Evolutionary conservation across 1,284 basidiomycete genomes (phyloP).

Genomic region (Trichosporon ovoides): DNA sequence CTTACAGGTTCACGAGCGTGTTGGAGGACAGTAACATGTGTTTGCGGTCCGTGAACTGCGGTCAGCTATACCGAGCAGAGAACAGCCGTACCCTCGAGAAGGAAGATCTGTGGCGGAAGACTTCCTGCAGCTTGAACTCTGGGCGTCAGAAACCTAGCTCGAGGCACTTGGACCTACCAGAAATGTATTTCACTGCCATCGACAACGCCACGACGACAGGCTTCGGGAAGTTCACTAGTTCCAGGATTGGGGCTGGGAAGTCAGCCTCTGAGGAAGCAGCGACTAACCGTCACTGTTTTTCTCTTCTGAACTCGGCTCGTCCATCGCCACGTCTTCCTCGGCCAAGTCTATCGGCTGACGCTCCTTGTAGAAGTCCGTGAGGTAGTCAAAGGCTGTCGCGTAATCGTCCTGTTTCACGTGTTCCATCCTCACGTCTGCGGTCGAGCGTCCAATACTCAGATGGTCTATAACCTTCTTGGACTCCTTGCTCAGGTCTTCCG

Average conservation of each 20-base stretch:
- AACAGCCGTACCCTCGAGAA: conserved; percentile 56
- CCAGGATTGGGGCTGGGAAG: conserved; percentile 40
- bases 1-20: conserved; percentile 74
- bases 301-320: neutral
- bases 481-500: conserved; percentile 58
- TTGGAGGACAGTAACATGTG: conserved; percentile 88
- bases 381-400: conserved; percentile 64
- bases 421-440: conserved; percentile 56
- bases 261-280: conserved; percentile 3
- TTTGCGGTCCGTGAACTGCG: conserved; percentile 63
- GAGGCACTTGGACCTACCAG: conserved; percentile 31
- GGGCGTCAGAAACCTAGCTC: neutral
- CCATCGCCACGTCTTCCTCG: conserved; percentile 14
- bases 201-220: conserved; percentile 61
- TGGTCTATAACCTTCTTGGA: conserved; percentile 73
- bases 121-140: conserved; percentile 69
- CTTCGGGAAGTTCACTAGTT: conserved; percentile 67
- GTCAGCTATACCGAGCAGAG: neutral
- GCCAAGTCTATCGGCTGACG: conserved; percentile 26
- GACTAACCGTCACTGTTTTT: neutral
- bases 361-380: conserved; percentile 65
- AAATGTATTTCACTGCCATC: conserved; percentile 69
- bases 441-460: conserved; percentile 54
- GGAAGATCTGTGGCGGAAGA: conserved; percentile 66
- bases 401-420: conserved; percentile 58